Base-by-base conservation (phyloP, 2,329 filamentous ascomycete species). In the Xylaria multiplex region DNA sequence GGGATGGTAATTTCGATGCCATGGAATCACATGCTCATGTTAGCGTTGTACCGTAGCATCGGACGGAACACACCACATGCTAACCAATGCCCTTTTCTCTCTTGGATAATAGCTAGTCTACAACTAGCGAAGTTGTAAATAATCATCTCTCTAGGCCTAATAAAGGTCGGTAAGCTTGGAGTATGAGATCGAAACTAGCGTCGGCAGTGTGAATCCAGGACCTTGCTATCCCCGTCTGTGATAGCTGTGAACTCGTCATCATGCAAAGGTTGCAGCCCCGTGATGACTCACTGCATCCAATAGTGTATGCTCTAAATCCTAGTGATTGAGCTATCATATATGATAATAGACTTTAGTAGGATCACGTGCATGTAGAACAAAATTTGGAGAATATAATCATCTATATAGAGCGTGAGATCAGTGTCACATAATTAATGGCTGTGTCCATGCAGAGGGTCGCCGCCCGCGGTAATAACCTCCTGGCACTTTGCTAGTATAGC, bases 401-500 rank as follows among this genome's bases (percentile, higher is more conserved):
- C 30, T 66, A 65, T 61, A 43, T 63, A 56, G 32, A 46, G 37
- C 27, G 37, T 13, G n/a, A 40, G 11, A 50, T 52, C 16, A 56
- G 46, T 40, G 16, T 58, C 46, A 49, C 40, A 43, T 60, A 22
- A 64, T 58, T 58, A 75, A 65, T 76, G 73, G 56, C 69, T 59
- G 66, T 79, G 76, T 46, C 70, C 71, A 66, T 78, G 74, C 14
- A 73, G 67, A 52, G 71, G 69, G 37, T 73, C 68, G 24, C 75
- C 75, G 37, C 70, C 72, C 50, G 68, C 68, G 3, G 69, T 66
- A 30, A 85, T 78, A 3, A 79, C 79, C 72, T 84, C 86, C 75
- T 92, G 90, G 74, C 92, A 95, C 78, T 93, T 92, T 49, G 89
- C 86, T 71, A 94, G 81, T 63, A 95, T 92, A 59, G 88, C 86